These are phyloP conservation scores for Lodderomyces metapsilosis DNA, from an alignment of 1,139 yeast genomes.

Conservation along the genomic window DNA sequence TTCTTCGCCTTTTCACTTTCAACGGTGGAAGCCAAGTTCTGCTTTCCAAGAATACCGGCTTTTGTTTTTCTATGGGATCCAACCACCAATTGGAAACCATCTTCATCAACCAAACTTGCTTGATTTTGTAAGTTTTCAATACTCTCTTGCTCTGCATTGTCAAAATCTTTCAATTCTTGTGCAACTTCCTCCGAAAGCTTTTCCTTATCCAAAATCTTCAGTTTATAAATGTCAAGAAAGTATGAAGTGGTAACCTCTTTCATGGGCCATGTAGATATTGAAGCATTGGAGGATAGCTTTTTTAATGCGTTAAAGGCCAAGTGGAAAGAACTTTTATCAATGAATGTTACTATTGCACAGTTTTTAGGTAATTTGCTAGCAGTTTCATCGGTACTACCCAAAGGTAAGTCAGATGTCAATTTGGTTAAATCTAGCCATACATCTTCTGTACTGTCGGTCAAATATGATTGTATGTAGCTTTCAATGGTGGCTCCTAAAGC, in stretches of 20 bases:
- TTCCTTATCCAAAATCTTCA: conserved; percentile 43
- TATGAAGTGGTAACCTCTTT: conserved; percentile 26
- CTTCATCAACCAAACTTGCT: conserved; percentile 76
- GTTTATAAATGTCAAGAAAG: conserved; percentile 27
- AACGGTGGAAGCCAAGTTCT: conserved; percentile 45
- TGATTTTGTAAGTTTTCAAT: conserved; percentile 55
- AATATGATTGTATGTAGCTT: conserved; percentile 35
- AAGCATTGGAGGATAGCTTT: conserved; percentile 33
- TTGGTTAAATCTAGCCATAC: conserved; percentile 57
- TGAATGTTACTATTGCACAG: conserved; percentile 70
- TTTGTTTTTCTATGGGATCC: conserved; percentile 82
- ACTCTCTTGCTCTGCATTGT: conserved; percentile 66
- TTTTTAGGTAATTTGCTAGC: conserved; percentile 60
- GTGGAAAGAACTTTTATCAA: conserved; percentile 71
- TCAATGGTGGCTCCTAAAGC: conserved; percentile 65
- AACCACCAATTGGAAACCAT: conserved; percentile 89
- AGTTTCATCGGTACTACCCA: conserved; percentile 16
- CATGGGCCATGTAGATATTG: conserved; percentile 33
- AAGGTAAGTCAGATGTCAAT: conserved; percentile 54
- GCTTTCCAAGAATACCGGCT: conserved; percentile 61
- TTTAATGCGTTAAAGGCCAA: conserved; percentile 64
- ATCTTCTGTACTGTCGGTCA: conserved; percentile 46
- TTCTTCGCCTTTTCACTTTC: conserved; percentile 43
- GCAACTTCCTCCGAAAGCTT: conserved; percentile 53
- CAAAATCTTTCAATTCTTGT: conserved; percentile 63